Percentiles rank a stretch among this genome's conserved stretches.
Conservation (phyloP, 148 eudicot genomes). For the Dysphania ambrosioides region DNA sequence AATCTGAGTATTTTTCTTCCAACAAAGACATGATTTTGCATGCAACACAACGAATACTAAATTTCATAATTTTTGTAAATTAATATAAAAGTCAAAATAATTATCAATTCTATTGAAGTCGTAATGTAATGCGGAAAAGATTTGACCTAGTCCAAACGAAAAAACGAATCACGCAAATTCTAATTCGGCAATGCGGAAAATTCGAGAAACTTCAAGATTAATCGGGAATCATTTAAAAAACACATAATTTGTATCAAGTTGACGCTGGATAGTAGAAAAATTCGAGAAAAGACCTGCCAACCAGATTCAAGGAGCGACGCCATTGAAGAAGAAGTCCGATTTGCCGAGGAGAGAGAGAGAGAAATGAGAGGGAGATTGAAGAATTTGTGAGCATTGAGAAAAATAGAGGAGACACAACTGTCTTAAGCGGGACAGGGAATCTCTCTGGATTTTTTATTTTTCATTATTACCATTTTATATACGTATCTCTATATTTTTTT, state of each 20-base stretch:
- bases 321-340: conserved; percentile 36
- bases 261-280: not conserved
- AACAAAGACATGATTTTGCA: not conserved
- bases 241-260: conserved; percentile 10
- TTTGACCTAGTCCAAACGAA: conserved; percentile 1
- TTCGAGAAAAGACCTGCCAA: conserved; percentile 58
- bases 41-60: conserved; percentile 2
- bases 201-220: not conserved
- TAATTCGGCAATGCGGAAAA: not conserved
- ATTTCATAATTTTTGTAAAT: too few relatives aligned
- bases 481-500: too few relatives aligned
- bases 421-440: conserved; percentile 15
- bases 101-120: too few relatives aligned
- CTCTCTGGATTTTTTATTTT: not conserved
- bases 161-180: not conserved
- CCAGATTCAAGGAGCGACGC: conserved; percentile 54
- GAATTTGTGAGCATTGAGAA: conserved; percentile 4
- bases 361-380: not conserved
- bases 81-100: too few relatives aligned
- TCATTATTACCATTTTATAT: too few relatives aligned
- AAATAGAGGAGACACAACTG: conserved; percentile 10
- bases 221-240: not conserved
- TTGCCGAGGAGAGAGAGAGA: conserved; percentile 13
- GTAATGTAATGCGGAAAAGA: not conserved
- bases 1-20: not conserved